Evolutionary conservation across 805 yeast genomes (phyloP), one percentile per base, ranked within the genome.

Genomic region (Saccharomycopsis selenospora): DNA sequence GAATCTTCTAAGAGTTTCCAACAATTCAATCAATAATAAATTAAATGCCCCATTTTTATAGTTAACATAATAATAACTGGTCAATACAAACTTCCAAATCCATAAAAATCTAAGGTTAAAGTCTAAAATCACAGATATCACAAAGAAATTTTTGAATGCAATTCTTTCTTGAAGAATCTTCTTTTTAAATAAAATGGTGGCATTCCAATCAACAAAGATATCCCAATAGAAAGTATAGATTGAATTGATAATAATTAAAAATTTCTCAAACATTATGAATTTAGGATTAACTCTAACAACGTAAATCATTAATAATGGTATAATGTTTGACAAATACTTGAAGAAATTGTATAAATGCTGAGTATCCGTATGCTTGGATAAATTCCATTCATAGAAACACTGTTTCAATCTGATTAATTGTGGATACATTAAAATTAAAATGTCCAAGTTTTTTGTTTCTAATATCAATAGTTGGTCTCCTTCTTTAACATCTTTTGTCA

Each of bases 171-270:
- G 69, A 51, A 1, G 61, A 17, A 2, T 58, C 58, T 3, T 54
- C 55, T 47, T 13, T 50, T 45, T 5, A 41, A 44, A 25, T 63
- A 43, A 28, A 61, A 58, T 33, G 58, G 55, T 38, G 42, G 43
- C 46, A 25, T 80, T 79, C 99, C 99, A 93, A 67, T 93, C 99
- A 73, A 79, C 78, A 45, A 75, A 74, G 10, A 91, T 64, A 63
- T 93, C 99, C 99, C 99, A 93, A 48, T 78, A 67, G 52, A 87
- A 85, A 13, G 95, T 76, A 62, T 85, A 93, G 0, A 77, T 57
- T 0, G 98, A 84, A 61, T 85, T 88, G 36, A 85, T 57, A 1
- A 81, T 59, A 51, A 73, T 79, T 57, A 67, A 67, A 56, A 67
- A 50, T 13, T 62, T 57, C 62, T 68, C 66, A 2, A 65, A 33